A percentile compares a stretch with the other conserved stretches of the same genome.
Conservation (phyloP, 164 flowering plant species). For the Stephania cephalantha region DNA sequence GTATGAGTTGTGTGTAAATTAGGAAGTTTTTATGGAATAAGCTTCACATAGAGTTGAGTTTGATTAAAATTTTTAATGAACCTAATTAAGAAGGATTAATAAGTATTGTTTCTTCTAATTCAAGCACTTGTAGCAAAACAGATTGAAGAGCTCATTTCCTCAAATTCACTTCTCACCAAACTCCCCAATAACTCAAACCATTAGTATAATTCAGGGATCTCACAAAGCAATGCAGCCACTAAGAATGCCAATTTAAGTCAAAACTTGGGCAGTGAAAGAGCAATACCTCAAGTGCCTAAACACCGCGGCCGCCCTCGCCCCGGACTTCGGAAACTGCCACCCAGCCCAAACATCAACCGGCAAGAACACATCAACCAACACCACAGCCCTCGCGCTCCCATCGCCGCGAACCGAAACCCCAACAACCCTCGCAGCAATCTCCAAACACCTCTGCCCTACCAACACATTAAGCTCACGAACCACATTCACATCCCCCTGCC, state of each 20-base stretch:
- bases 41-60: too few relatives aligned
- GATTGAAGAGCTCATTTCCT: too few relatives aligned
- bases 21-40: too few relatives aligned
- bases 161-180: background rate
- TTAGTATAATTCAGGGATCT: background rate
- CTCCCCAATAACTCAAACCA: background rate
- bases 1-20: too few relatives aligned
- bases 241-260: background rate
- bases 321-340: slow-evolving; percentile 75
- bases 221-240: background rate
- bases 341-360: slow-evolving; percentile 63
- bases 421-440: slow-evolving; percentile 42
- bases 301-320: slow-evolving; percentile 51
- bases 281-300: slow-evolving; percentile 72
- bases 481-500: slow-evolving; percentile 47
- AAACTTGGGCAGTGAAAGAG: background rate
- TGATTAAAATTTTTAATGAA: too few relatives aligned
- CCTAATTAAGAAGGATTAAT: too few relatives aligned
- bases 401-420: slow-evolving; percentile 18
- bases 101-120: too few relatives aligned
- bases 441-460: slow-evolving; percentile 47
- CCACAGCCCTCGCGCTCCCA: slow-evolving; percentile 43
- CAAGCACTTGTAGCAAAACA: too few relatives aligned
- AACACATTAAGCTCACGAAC: slow-evolving; percentile 51
- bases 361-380: slow-evolving; percentile 73